Percentiles rank a stretch among this genome's conserved stretches.
Conservation (phyloP, 2,329 filamentous ascomycete species). For the Aspergillus persii region DNA sequence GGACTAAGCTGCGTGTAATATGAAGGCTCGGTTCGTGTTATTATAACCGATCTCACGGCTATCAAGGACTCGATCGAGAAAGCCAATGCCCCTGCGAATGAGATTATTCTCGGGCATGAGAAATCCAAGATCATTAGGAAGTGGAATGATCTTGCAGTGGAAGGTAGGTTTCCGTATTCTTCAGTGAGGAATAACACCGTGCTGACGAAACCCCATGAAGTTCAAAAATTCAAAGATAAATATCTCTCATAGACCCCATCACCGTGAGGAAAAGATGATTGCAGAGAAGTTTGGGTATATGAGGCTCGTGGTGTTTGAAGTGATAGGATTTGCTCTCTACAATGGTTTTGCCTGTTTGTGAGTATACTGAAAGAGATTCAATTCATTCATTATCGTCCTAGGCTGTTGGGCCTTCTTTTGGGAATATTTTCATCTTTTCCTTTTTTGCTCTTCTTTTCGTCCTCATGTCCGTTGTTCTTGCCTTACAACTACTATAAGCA, state of each 20-base stretch:
- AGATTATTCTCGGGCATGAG: neutral
- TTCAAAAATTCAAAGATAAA: neutral
- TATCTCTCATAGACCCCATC: neutral
- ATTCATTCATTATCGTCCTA: no score
- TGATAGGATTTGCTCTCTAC: no score
- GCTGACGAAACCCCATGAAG: neutral
- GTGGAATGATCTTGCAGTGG: neutral
- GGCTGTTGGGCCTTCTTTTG: no score
- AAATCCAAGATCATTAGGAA: neutral
- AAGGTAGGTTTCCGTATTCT: neutral
- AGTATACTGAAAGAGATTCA: no score
- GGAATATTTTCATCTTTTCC: neutral
- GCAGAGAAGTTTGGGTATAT: no score
- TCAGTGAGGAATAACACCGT: neutral
- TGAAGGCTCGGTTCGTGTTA: neutral
- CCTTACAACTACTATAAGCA: no score
- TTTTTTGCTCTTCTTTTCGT: neutral
- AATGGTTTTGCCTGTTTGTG: no score
- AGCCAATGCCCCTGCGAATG: neutral
- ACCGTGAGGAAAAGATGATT: no score
- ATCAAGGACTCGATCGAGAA: neutral
- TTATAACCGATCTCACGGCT: neutral
- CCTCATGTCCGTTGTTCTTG: no score
- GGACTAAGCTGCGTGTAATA: neutral
- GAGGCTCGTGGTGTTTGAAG: no score